Conservation (phyloP, 192 early-diverging fungal genomes). For the Rhizoclosmatium sp. region DNA sequence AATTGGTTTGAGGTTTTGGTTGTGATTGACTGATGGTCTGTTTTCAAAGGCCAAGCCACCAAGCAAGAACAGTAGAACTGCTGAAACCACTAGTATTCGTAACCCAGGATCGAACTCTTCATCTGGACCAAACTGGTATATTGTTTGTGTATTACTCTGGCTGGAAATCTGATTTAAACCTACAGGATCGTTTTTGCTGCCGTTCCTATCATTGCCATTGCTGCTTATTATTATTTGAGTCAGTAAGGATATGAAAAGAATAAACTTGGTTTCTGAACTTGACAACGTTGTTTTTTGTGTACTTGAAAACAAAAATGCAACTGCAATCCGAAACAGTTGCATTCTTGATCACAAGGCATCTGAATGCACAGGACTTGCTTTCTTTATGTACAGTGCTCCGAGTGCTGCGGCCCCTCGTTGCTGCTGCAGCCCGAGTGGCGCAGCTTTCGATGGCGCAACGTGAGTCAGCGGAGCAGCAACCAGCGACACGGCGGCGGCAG, state of each 20-base stretch:
- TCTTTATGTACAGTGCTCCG: not conserved
- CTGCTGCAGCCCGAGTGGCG: not conserved
- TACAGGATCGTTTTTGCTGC: slow-evolving; percentile 10
- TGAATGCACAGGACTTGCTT: not conserved
- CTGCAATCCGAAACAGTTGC: not conserved
- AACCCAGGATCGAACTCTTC: not conserved
- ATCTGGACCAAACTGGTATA: slow-evolving; percentile 15
- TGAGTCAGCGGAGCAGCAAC: not conserved
- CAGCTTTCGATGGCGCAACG: not conserved
- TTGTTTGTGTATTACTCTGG: not conserved
- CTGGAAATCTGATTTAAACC: too few relatives aligned
- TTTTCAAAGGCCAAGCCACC: slow-evolving; percentile 29
- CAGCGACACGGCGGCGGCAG: not conserved
- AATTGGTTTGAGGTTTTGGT: not conserved
- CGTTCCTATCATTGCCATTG: slow-evolving; percentile 24
- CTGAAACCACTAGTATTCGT: slow-evolving; percentile 15
- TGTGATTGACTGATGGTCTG: not conserved
- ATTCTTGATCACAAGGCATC: not conserved
- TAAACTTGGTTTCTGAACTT: too few relatives aligned
- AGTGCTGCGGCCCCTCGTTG: not conserved
- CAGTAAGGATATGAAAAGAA: not conserved
- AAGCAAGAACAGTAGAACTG: slow-evolving; percentile 27
- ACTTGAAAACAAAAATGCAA: too few relatives aligned
- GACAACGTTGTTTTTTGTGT: too few relatives aligned
- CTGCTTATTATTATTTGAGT: slow-evolving; percentile 1